Percentiles rank a stretch among this genome's conserved stretches.
These are phyloP conservation scores for Neoscytalidium dimidiatum DNA, from an alignment of 2,329 filamentous ascomycete genomes.

Conservation along the genomic window DNA sequence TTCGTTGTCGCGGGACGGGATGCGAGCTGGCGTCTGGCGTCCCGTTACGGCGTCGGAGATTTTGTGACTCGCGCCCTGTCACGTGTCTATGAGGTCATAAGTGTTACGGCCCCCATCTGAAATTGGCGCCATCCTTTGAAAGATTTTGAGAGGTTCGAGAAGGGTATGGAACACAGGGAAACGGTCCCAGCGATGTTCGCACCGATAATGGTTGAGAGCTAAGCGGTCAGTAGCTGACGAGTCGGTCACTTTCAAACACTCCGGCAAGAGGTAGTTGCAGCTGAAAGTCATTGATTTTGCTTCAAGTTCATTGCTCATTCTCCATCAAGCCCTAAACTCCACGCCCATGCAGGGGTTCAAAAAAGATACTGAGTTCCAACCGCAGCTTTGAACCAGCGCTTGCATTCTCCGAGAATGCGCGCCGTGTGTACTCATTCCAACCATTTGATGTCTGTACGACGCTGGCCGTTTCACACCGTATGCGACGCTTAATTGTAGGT, in stretches of 20 bases:
- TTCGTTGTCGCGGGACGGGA: background rate
- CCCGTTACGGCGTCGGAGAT: background rate
- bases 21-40: too few relatives aligned
- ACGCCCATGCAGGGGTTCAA: conserved; percentile 17
- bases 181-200: too few relatives aligned
- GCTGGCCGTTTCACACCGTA: background rate
- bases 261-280: too few relatives aligned
- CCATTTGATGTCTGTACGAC: background rate
- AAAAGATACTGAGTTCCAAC: background rate
- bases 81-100: conserved; percentile 17
- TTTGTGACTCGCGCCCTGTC: background rate
- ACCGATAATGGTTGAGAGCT: too few relatives aligned
- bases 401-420: background rate
- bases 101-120: background rate
- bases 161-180: too few relatives aligned
- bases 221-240: too few relatives aligned
- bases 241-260: background rate
- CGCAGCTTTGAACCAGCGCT: background rate
- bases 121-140: background rate
- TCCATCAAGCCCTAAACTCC: conserved; percentile 15
- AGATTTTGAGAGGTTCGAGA: background rate
- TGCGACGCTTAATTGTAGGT: conserved; percentile 45
- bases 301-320: background rate
- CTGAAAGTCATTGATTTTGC: background rate
- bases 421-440: background rate